Evolutionary conservation across 306 rosid species (phyloP), one percentile per base, ranked within the genome.

Genomic region (Crataegus laevigata): DNA sequence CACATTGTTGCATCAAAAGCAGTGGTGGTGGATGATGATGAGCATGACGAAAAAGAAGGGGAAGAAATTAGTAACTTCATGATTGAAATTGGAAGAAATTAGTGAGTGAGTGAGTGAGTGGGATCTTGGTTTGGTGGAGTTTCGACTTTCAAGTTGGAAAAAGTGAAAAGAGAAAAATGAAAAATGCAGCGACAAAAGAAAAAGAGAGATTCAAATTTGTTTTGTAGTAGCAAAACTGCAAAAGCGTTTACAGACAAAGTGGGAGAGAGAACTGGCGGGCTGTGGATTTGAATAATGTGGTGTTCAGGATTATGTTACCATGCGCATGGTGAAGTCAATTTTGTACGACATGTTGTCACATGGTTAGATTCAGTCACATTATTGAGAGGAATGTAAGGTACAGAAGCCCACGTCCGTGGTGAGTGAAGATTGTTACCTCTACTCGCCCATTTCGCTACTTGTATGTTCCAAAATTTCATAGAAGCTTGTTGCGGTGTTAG

Each of bases 211-310:
- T 87, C 85, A 87, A 88, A 90, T 76, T 86, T 77, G 78, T 74
- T 69, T 58, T 18, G 67, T 34, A 43, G 76, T 0, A 22, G 62
- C 68, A n/a, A 14, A 65, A 65, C n/a, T 60, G 55, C 14, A 21
- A 47, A 22, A 13, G 58, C 51, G 57, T 24, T 42, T 32, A 29
- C 26, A 36, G 60, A 71, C 24, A 61, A 11, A 32, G 77, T 22
- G 28, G 24, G 21, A 18, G 75, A 26, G 57, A 57, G 38, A 51
- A 67, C 72, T 85, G 94, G 97, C 97, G 98, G 97, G 97, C 72
- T 89, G 78, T 87, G 90, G 77, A 85, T 91, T 91, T 91, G 96
- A 94, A 91, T 78, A 75, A 74, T 70, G 22, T 61, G 76, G 47
- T 52, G 86, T 77, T 66, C 82, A 80, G 77, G 78, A 71, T 67